Base-by-base conservation (phyloP, 805 yeast species). In the Kodamaea laetipori region DNA sequence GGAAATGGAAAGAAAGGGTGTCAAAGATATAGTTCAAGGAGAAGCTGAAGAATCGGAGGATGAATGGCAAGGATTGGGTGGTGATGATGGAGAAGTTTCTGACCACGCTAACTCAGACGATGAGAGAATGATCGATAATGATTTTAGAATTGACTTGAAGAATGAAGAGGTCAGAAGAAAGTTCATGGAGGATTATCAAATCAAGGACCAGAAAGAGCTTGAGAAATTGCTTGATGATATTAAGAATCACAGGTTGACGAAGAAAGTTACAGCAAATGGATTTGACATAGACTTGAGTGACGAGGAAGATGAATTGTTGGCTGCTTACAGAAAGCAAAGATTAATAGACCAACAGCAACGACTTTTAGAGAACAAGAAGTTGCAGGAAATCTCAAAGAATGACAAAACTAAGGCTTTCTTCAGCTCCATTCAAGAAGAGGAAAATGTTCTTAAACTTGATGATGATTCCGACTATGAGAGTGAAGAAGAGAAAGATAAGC, bases 41-140 rank as follows among this genome's bases (percentile, higher is more conserved):
- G 94, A 86, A 67, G 95, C 95, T 34, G 90, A 79, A 52, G 95
- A 87, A 66, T 85, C 94, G 27, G 95, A 87, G 47, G 95, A 87
- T 69, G 95, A 87, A 67, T 87, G 89, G 86, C 77, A 77, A 39
- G 95, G 94, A 3, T 54, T 84, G 38, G 94, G 92, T 50, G 95
- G 95, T 47, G 69, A 57, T 4, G 90, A 84, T 52, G 85, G 82
- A 3, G 83, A 78, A 48, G 43, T 57, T 1, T 74, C 79, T 12
- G 83, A 76, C 48, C 78, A 69, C 33, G 84, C 81, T 41, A 80
- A 86, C 58, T 79, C 87, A 18, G 95, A 86, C 48, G 86, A 85
- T 56, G 94, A 86, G 61, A 73, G 67, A 48, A 81, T 86, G 88
- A 75, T 86, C 45, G 92, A 86, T 62, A 89, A 86, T 67, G 71